phyloP scores from a whole-genome alignment of 2,329 filamentous ascomycete genomes.

The Penicillium sp. region DNA sequence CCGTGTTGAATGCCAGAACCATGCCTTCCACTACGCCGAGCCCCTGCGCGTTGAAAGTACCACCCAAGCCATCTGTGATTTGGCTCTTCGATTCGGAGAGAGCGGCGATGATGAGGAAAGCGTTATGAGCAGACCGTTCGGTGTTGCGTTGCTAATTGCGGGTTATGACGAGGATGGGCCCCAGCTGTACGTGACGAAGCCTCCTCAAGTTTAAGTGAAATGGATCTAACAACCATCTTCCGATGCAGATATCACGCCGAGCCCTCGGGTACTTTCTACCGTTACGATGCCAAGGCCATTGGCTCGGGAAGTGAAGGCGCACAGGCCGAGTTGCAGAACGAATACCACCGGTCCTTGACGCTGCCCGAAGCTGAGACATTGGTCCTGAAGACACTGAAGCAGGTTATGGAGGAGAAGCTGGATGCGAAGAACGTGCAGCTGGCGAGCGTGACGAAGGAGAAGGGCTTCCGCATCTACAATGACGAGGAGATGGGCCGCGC shows the following conservation, averaged over 20 bases:
- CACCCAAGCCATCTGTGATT: constrained; percentile 97
- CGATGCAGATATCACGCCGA: constrained; percentile 81
- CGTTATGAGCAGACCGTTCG: constrained; percentile 97
- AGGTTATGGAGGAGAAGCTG: constrained; percentile 99
- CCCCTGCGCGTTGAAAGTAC: constrained; percentile 93
- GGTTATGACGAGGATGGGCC: constrained; percentile 97
- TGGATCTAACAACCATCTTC: not conserved
- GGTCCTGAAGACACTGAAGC: constrained; percentile 96
- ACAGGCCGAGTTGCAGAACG: constrained; percentile 96
- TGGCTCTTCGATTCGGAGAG: constrained; percentile 95
- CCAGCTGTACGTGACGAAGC: constrained; percentile 63
- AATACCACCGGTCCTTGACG: constrained; percentile 97
- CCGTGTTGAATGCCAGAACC: constrained; percentile 94
- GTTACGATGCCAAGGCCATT: constrained; percentile 98
- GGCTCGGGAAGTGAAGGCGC: constrained; percentile 96
- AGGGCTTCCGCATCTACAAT: constrained; percentile 97
- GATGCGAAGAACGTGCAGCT: constrained; percentile 98
- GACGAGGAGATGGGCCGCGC: constrained; percentile 96
- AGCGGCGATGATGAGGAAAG: constrained; percentile 97
- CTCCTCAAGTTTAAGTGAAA: not conserved
- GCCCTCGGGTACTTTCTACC: constrained; percentile 96
- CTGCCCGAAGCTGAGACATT: constrained; percentile 91
- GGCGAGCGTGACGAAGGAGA: constrained; percentile 95
- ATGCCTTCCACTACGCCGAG: constrained; percentile 98
- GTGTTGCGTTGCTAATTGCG: constrained; percentile 93